A percentile compares a stretch with the other conserved stretches of the same genome.
Evolutionary conservation across 371 early-diverging fungal species (phyloP).

Genomic region (Enteropsectra breve): DNA sequence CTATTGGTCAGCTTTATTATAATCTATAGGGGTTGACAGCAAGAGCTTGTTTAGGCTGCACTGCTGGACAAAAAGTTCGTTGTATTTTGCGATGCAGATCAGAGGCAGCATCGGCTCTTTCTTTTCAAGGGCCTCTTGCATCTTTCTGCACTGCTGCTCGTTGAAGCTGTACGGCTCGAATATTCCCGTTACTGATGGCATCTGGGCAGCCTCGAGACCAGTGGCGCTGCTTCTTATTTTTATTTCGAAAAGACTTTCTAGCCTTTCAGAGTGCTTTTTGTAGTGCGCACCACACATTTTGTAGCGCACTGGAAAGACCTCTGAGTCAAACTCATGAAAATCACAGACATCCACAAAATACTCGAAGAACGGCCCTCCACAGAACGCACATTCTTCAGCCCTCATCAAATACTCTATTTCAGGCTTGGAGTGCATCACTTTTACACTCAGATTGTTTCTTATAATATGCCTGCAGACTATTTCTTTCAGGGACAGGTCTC

Average conservation of each 20-base stretch:
- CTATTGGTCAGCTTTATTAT: too few relatives aligned
- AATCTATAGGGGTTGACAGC: too few relatives aligned
- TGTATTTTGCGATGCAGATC: constrained; percentile 24
- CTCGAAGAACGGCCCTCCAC: constrained; percentile 74
- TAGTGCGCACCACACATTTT: constrained; percentile 53
- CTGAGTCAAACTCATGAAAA: constrained; percentile 29
- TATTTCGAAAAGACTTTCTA: constrained; percentile 39
- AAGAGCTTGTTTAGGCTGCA: too few relatives aligned
- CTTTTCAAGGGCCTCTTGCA: constrained; percentile 13
- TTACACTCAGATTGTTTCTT: constrained; percentile 63
- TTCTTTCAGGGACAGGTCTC: constrained; percentile 64
- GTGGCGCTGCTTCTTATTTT: constrained; percentile 25
- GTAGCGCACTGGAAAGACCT: constrained; percentile 38
- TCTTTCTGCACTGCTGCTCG: constrained; percentile 2
- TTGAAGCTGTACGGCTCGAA: constrained; percentile 28
- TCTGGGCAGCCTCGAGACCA: constrained; percentile 23
- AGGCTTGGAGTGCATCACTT: constrained; percentile 60
- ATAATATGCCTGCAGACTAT: constrained; percentile 67
- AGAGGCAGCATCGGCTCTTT: constrained; percentile 16
- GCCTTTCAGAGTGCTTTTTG: constrained; percentile 30
- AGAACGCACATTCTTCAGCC: constrained; percentile 68
- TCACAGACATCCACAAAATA: constrained; percentile 48
- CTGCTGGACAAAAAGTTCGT: too few relatives aligned
- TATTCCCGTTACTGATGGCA: constrained; percentile 45
- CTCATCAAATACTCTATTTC: constrained; percentile 65